Evolutionary conservation across 768 basidiomycete genomes (phyloP), one percentile per base, ranked within the genome.

Genomic region (Serendipita vermifera): DNA sequence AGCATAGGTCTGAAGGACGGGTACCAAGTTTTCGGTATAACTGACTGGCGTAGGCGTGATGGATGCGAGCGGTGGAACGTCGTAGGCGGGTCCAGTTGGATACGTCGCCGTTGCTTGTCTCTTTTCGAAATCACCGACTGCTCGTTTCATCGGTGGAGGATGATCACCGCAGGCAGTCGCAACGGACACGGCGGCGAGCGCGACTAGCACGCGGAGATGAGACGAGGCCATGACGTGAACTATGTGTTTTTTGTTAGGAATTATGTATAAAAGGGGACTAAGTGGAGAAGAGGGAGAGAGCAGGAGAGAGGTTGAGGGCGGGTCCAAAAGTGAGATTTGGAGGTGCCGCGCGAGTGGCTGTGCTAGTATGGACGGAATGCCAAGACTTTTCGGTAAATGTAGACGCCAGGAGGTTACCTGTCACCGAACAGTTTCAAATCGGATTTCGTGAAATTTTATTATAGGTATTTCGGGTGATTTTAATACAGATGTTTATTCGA

Each of bases 1-100:
- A 0, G 76, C 33, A 61, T 70, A 84, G 0, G 81, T 80, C 2
- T 77, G 65, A 3, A 78, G 71, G 15, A 78, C 69, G 1, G 77
- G 64, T 1, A 76, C 71, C 0, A 77, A 73, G 29, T 51, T 51
- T 6, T 17, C 20, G 9, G 46, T 29, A 51, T 51, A 51, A 26
- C n/a, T 29, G n/a, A 51, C 46, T 20, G 46, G 29, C 7, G 46
- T 51, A 7, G 46, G 20, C 7, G 46, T 51, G 27, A 51, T 51
- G 22, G 46, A 51, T 6, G 46, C 46, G 46, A 51, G 46, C 11
- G 22, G 46, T 26, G 46, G 46, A n/a, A 51, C 46, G n/a, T 51
- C 46, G 31, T 51, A 51, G 31, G 46, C 46, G 31, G 46, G 46
- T 5, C 46, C 46, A 29, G 15, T 17, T 20, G 46, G 46, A 29